Evolutionary conservation across 139 green algal genomes (phyloP).

Genomic region (Yamagishiella unicocca): DNA sequence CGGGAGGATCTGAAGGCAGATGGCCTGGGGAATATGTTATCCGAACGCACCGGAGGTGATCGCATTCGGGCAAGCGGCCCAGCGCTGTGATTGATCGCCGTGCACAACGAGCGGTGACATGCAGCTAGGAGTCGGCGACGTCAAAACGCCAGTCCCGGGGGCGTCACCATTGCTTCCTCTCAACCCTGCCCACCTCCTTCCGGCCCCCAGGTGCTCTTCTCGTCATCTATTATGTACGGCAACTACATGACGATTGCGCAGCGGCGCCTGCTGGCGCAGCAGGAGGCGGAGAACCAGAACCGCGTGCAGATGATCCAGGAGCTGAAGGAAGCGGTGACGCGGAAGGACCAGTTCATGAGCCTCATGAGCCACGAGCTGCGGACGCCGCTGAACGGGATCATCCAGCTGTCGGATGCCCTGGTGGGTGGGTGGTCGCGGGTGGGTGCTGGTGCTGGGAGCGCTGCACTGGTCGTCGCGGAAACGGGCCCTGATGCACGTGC

Average conservation of each 20-base stretch:
- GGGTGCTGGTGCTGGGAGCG: no score
- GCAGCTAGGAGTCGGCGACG: no score
- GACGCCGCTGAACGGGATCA: constrained; percentile 89
- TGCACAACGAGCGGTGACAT: no score
- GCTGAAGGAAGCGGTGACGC: constrained; percentile 53
- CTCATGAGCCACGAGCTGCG: constrained; percentile 85
- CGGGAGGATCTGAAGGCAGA: background rate
- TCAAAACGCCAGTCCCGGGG: no score
- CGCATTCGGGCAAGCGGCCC: no score
- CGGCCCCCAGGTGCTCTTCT: constrained; percentile 50
- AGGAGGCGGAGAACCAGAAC: constrained; percentile 43
- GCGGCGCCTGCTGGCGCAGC: constrained; percentile 53
- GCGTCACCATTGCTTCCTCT: no score
- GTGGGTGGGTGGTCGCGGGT: constrained; percentile 6
- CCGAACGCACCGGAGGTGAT: no score
- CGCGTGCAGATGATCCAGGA: constrained; percentile 51
- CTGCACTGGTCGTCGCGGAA: no score
- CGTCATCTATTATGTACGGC: constrained; percentile 59
- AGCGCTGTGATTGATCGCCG: no score
- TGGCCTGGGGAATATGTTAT: background rate
- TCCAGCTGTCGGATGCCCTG: constrained; percentile 69
- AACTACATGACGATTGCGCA: constrained; percentile 63
- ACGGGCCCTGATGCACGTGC: no score
- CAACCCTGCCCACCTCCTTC: no score
- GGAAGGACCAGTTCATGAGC: constrained; percentile 82